Percentiles rank a stretch among this genome's conserved stretches.
Conservation (phyloP, 306 rosid species). For the Cicer bijugum region DNA sequence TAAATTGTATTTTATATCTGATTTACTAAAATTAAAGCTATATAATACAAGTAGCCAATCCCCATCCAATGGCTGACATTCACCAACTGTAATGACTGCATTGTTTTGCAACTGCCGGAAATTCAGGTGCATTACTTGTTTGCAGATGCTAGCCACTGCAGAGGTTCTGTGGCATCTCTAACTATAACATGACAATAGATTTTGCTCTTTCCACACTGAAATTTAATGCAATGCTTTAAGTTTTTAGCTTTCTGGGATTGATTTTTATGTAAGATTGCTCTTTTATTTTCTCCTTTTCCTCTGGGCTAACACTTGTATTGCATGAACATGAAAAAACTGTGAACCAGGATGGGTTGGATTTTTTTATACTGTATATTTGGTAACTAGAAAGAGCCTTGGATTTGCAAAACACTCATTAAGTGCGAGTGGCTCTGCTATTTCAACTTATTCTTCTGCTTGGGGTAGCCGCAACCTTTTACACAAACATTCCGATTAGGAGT, state of each 20-base stretch:
- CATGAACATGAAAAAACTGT: slow-evolving; percentile 37
- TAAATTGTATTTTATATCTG: neutral
- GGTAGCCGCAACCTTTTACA: slow-evolving; percentile 42
- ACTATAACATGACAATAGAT: slow-evolving; percentile 1
- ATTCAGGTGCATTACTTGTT: neutral
- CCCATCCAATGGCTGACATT: neutral
- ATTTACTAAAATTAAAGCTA: neutral
- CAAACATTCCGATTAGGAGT: slow-evolving; percentile 34
- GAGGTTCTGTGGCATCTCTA: slow-evolving; percentile 28
- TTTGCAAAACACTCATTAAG: slow-evolving; percentile 63
- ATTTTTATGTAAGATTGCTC: slow-evolving; percentile 8
- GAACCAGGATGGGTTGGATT: slow-evolving; percentile 81
- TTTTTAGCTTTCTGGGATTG: slow-evolving; percentile 22
- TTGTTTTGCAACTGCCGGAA: neutral
- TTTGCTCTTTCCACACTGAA: slow-evolving; percentile 27
- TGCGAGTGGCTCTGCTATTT: slow-evolving; percentile 58
- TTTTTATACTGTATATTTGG: slow-evolving; percentile 66
- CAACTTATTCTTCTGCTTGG: slow-evolving; percentile 65
- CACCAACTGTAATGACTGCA: neutral
- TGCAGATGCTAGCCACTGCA: slow-evolving; percentile 25
- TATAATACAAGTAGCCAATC: neutral
- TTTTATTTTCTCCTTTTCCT: slow-evolving; percentile 18
- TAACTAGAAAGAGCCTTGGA: slow-evolving; percentile 57
- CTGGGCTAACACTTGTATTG: slow-evolving; percentile 33
- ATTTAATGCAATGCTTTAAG: slow-evolving; percentile 11